Conservation (phyloP, 768 basidiomycete genomes). For the Rubroboletus pulcherrimus region DNA sequence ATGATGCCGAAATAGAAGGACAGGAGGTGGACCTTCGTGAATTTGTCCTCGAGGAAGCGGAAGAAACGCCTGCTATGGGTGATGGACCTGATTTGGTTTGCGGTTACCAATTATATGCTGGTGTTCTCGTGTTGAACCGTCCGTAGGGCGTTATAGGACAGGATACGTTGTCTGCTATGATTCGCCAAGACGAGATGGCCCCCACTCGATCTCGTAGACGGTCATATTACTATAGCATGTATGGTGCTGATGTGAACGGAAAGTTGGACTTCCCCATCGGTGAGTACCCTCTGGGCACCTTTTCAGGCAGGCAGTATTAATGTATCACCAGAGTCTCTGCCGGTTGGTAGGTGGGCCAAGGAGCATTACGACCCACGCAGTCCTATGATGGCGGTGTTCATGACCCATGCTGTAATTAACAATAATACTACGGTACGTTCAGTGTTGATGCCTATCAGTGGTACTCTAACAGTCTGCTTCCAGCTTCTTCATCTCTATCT, state of each 20-base stretch:
- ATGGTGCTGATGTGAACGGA: conserved; percentile 38
- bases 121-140: conserved; percentile 6
- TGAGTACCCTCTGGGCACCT: conserved; percentile 19
- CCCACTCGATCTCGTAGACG: conserved; percentile 57
- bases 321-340: conserved; percentile 44
- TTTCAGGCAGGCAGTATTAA: neutral
- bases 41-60: conserved; percentile 15
- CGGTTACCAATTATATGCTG: neutral
- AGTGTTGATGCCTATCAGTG: neutral
- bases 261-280: conserved; percentile 61
- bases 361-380: conserved; percentile 53
- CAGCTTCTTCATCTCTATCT: conserved; percentile 51
- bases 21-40: conserved; percentile 19
- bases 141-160: conserved; percentile 65
- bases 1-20: conserved; percentile 7
- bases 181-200: conserved; percentile 65
- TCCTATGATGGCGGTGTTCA: conserved; percentile 59
- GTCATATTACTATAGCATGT: conserved; percentile 43
- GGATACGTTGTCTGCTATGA: conserved; percentile 69
- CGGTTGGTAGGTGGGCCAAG: conserved; percentile 60
- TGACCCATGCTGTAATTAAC: conserved; percentile 73
- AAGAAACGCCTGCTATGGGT: conserved; percentile 5
- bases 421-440: conserved; percentile 40
- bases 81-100: conserved; percentile 28
- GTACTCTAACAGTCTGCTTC: neutral